A percentile compares a stretch with the other conserved stretches of the same genome.
Evolutionary conservation across 345 rosid genomes (phyloP).

Genomic region (Linum usitatissimum): DNA sequence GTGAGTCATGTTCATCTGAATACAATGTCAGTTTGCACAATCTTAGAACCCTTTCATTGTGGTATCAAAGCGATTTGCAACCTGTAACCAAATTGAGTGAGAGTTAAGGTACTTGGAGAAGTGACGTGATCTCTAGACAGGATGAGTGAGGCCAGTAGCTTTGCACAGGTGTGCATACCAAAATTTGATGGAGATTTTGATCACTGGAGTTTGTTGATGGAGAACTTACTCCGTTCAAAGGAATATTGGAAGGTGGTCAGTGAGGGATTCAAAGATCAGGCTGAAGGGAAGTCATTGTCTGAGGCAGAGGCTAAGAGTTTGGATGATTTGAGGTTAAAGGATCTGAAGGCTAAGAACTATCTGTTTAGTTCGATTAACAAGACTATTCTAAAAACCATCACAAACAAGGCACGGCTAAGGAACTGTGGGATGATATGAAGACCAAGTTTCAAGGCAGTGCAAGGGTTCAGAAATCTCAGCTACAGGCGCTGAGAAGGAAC

Average conservation of each 20-base stretch:
- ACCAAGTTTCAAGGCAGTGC: neutral
- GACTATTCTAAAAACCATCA: neutral
- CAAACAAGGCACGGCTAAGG: neutral
- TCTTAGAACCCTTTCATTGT: too few relatives aligned
- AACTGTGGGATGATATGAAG: neutral
- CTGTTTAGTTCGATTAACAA: neutral
- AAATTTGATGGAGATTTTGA: neutral
- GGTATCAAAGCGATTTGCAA: too few relatives aligned
- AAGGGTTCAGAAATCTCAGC: neutral
- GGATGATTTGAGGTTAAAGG: neutral
- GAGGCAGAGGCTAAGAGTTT: neutral
- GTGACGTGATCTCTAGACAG: too few relatives aligned
- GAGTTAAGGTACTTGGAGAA: too few relatives aligned
- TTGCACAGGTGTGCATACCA: neutral
- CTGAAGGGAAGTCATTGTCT: neutral
- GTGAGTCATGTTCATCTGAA: too few relatives aligned
- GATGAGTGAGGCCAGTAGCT: neutral
- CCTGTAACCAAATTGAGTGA: too few relatives aligned
- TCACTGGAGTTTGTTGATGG: slow-evolving; percentile 4
- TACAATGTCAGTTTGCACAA: too few relatives aligned
- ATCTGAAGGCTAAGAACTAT: neutral
- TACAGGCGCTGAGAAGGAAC: neutral
- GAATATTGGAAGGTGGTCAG: neutral
- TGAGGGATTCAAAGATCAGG: neutral
- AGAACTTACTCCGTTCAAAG: neutral